These are phyloP conservation scores for Theobroma grandiflorum DNA, from an alignment of 441 rosid species.

Conservation along the genomic window DNA sequence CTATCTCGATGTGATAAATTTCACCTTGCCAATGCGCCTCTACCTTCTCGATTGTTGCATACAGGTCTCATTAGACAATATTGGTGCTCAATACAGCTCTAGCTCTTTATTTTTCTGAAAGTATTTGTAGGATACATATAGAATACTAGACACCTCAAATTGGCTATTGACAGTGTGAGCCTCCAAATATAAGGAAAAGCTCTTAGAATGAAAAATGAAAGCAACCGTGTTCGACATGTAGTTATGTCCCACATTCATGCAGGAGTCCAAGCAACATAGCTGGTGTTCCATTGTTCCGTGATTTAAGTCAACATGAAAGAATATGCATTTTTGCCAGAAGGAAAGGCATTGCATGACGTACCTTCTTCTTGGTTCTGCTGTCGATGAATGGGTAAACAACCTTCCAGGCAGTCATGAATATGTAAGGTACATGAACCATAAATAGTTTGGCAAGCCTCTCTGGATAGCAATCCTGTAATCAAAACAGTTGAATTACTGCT, in stretches of 20 bases:
- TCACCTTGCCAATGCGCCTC: not conserved
- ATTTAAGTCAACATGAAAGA: not conserved
- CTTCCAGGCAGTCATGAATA: slow-evolving; percentile 94
- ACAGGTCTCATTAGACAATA: not conserved
- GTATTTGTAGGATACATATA: not conserved
- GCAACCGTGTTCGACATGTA: not conserved
- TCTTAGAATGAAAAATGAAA: not conserved
- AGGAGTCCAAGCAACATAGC: not conserved
- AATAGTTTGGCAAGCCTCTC: slow-evolving; percentile 85
- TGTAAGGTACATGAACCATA: slow-evolving; percentile 72
- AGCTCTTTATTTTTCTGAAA: not conserved
- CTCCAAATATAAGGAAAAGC: not conserved
- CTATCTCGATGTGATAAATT: not conserved
- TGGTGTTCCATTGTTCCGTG: not conserved
- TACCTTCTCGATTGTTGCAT: not conserved
- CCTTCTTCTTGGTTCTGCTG: slow-evolving; percentile 86
- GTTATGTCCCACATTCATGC: not conserved
- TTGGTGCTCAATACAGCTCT: not conserved
- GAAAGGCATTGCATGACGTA: slow-evolving; percentile 27
- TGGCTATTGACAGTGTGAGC: not conserved
- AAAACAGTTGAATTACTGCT: slow-evolving; percentile 23
- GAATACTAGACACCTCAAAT: not conserved
- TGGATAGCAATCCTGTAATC: slow-evolving; percentile 80
- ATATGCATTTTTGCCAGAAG: not conserved
- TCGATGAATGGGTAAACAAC: slow-evolving; percentile 81